A percentile compares a stretch with the other conserved stretches of the same genome.
These are phyloP conservation scores for Myxozyma neotropica DNA, from an alignment of 805 yeast genomes.

Conservation along the genomic window DNA sequence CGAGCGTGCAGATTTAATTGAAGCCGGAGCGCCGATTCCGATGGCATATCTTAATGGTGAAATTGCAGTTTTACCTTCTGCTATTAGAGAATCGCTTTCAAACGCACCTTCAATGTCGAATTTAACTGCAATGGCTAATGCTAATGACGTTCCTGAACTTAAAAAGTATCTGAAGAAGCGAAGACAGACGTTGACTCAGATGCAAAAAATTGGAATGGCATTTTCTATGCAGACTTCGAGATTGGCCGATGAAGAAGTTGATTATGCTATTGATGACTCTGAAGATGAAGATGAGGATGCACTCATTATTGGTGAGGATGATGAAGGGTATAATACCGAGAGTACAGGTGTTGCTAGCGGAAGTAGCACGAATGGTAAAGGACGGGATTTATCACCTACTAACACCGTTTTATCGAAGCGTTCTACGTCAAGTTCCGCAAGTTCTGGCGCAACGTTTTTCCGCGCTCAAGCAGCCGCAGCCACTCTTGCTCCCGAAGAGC, in stretches of 20 bases:
- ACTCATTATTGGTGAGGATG: constrained; percentile 11
- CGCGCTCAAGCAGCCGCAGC: constrained; percentile 5
- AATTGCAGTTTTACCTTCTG: constrained; percentile 20
- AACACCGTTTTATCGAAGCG: constrained; percentile 14
- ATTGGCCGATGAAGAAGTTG: constrained; percentile 45
- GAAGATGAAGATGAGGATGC: constrained; percentile 38
- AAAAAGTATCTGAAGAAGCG: constrained; percentile 35
- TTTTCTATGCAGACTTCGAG: constrained; percentile 71
- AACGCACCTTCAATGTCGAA: constrained; percentile 10
- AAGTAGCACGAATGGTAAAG: constrained; percentile 21
- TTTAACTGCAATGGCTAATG: constrained; percentile 6
- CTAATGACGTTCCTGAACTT: constrained; percentile 20
- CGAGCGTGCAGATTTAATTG: constrained; percentile 30
- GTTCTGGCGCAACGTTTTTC: constrained; percentile 24
- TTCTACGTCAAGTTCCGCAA: constrained; percentile 2
- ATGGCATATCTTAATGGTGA: constrained; percentile 31
- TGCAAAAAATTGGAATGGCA: constrained; percentile 78
- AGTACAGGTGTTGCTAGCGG: constrained; percentile 27
- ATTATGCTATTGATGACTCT: constrained; percentile 35
- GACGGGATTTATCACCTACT: constrained; percentile 23
- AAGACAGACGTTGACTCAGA: constrained; percentile 53
- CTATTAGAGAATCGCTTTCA: constrained; percentile 17
- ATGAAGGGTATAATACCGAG: constrained; percentile 25
- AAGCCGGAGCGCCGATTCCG: constrained; percentile 30
- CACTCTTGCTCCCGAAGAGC: not conserved